phyloP scores from a whole-genome alignment of 495 filamentous ascomycete genomes.

The Xylaria telfairii region DNA sequence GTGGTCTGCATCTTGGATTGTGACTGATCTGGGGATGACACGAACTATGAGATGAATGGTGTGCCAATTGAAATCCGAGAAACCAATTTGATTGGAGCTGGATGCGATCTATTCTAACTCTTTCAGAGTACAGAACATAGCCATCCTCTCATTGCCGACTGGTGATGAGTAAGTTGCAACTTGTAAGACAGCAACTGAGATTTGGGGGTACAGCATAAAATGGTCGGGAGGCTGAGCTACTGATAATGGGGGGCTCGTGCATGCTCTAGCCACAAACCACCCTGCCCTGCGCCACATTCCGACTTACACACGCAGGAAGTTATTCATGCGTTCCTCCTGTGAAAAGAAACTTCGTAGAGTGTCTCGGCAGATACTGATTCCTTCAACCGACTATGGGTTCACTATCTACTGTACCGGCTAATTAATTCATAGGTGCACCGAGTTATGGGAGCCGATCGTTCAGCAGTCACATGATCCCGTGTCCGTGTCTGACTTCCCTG shows the following conservation, averaged over 20 bases:
- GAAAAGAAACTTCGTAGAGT: background rate
- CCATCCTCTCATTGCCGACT: background rate
- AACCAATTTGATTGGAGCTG: background rate
- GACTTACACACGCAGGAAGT: background rate
- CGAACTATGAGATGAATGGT: background rate
- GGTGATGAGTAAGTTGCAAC: background rate
- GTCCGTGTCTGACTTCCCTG: background rate
- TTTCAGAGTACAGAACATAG: background rate
- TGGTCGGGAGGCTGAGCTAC: background rate
- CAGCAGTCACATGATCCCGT: conserved; percentile 24
- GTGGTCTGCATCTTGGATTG: background rate
- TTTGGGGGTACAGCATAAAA: background rate
- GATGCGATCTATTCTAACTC: background rate
- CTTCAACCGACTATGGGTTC: background rate
- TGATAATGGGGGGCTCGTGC: background rate
- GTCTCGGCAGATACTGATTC: background rate
- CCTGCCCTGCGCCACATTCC: background rate
- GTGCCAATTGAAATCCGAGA: background rate
- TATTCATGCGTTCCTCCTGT: background rate
- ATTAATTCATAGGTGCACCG: background rate
- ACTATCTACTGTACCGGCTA: background rate
- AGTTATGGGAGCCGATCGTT: background rate
- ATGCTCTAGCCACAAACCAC: conserved; percentile 10
- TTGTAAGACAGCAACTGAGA: background rate
- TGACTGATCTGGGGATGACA: background rate